Evolutionary conservation across 140 eudicot genomes (phyloP).

Genomic region (Erigeron philadelphicus): DNA sequence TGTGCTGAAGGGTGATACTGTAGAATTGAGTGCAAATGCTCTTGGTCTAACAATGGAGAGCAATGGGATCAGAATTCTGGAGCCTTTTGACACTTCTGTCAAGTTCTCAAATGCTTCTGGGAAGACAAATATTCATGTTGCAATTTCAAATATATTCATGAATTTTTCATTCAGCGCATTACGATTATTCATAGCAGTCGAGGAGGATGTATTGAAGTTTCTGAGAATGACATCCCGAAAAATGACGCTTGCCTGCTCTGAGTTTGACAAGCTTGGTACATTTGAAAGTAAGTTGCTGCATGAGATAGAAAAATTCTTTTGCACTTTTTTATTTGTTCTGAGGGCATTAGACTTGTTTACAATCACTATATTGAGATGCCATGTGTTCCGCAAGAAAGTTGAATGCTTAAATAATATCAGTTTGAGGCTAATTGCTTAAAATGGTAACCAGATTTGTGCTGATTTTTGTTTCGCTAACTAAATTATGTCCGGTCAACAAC

Average conservation of each 20-base stretch:
- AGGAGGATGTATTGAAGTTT: conserved; percentile 81
- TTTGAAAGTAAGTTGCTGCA: conserved; percentile 48
- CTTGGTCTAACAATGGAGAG: conserved; percentile 97
- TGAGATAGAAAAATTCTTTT: background rate
- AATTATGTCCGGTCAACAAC: no score
- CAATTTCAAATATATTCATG: conserved; percentile 88
- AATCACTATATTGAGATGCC: conserved; percentile 5
- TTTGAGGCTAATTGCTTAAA: no score
- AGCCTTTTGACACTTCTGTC: conserved; percentile 90
- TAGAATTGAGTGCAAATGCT: conserved; percentile 82
- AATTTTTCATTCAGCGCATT: conserved; percentile 90
- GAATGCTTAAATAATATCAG: background rate
- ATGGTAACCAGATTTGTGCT: no score
- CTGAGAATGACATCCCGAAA: conserved; percentile 74
- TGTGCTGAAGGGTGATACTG: conserved; percentile 66
- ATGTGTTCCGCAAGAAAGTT: conserved; percentile 5
- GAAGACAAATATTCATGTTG: conserved; percentile 69
- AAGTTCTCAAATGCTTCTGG: conserved; percentile 77
- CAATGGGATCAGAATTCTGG: conserved; percentile 85
- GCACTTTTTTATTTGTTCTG: background rate
- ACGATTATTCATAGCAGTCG: conserved; percentile 80
- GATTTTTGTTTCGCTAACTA: no score
- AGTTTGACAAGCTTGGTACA: conserved; percentile 85
- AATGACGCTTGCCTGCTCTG: conserved; percentile 81
- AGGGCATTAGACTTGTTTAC: background rate